Base-by-base conservation (phyloP, 2,329 filamentous ascomycete genomes). In the Xylaria sp. region DNA sequence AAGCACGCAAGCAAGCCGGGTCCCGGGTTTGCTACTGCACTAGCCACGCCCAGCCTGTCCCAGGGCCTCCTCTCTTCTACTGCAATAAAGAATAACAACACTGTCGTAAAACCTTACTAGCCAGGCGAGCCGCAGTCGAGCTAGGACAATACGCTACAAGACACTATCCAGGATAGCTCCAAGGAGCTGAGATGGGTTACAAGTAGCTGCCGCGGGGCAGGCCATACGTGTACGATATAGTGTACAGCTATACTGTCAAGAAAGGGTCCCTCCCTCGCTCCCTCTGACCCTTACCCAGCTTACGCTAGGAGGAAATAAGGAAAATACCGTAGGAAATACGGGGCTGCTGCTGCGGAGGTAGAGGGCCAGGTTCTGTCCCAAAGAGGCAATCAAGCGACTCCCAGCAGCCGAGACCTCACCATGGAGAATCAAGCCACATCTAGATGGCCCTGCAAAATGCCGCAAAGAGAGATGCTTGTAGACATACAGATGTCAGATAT, bases 361-460 rank as follows among this genome's bases (percentile, higher is more conserved):
- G 63, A 50, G 46, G 52, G 44, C 39, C 39, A 63, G 23, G n/a
- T n/a, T 32, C 23, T 46, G 25, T 44, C 63, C 64, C 34, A 55
- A 64, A 60, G 32, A 52, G 59, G 68, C 52, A 65, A 60, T 28
- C 63, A 66, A 28, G 48, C 28, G 52, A 55, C 37, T 69, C 39
- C n/a, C 28, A 44, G 63, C 48, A 13, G 39, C 48, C 41, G 41
- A 46, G n/a, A n/a, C 41, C 41, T 8, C 8, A 5, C 15, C 7
- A 18, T 18, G 41, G 46, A 28, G 34, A 59, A 59, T 59, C 54
- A 63, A 57, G 64, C 55, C 50, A 57, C 34, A 23, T 39, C 59
- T 25, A 60, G 64, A 64, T 70, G 39, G 60, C 25, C 39, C 32
- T 48, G 8, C 55, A 64, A 66, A 63, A 67, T 70, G 25, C 63